Percentiles rank a stretch among this genome's conserved stretches.
phyloP scores from a whole-genome alignment of 768 basidiomycete genomes.

The Lenzites betulinus region DNA sequence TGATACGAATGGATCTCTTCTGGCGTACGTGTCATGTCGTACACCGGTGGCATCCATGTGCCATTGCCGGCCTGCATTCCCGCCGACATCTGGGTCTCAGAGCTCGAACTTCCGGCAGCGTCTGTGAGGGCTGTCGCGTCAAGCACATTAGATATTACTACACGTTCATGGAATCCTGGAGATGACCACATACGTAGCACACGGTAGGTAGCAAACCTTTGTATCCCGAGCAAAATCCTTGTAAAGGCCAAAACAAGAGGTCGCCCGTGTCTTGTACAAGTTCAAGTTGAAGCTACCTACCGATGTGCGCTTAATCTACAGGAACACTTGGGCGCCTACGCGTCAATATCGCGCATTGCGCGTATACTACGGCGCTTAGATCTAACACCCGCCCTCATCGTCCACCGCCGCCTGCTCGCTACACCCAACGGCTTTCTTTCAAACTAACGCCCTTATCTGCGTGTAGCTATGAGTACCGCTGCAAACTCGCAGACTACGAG shows the following conservation, averaged over 20 bases:
- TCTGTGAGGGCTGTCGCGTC: too few relatives aligned
- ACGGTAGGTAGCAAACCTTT: too few relatives aligned
- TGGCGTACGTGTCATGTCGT: constrained; percentile 6
- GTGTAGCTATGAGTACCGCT: neutral
- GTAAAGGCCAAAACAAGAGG: too few relatives aligned
- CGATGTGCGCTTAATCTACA: neutral
- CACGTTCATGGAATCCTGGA: too few relatives aligned
- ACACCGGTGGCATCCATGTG: constrained; percentile 14
- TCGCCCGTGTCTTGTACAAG: neutral
- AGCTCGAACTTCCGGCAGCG: neutral
- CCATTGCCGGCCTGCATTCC: neutral
- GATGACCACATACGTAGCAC: too few relatives aligned
- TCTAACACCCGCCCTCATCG: constrained; percentile 6
- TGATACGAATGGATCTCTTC: neutral
- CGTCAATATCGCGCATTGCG: neutral
- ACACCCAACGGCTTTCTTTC: neutral
- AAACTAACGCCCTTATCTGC: neutral
- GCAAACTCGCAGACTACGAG: constrained; percentile 3
- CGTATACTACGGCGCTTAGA: constrained; percentile 4
- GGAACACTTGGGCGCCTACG: constrained; percentile 12
- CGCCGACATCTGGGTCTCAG: neutral
- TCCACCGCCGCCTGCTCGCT: constrained; percentile 4
- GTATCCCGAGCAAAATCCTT: too few relatives aligned
- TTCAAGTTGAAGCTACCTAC: neutral
- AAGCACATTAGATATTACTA: too few relatives aligned